Conservation (phyloP, 768 basidiomycete species). For the Leccinum obscurum region DNA sequence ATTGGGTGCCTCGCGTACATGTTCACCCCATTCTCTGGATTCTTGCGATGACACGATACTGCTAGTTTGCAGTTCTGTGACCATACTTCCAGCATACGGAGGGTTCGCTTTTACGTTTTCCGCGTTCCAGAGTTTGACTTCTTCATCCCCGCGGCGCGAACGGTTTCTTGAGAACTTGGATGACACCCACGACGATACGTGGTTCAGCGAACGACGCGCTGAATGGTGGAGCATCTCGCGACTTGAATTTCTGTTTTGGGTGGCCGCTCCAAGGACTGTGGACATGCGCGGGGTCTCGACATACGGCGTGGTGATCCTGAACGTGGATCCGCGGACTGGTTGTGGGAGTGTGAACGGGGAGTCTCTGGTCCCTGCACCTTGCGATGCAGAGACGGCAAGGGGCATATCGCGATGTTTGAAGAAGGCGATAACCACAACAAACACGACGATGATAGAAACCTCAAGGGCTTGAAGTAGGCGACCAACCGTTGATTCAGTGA, state of each 20-base stretch:
- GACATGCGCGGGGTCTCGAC: constrained; percentile 31
- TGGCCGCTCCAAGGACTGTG: constrained; percentile 8
- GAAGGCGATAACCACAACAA: constrained; percentile 50
- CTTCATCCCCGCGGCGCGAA: constrained; percentile 25
- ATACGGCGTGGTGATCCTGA: constrained; percentile 23
- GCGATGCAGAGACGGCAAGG: not conserved
- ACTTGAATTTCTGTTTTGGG: constrained; percentile 9
- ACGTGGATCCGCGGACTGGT: constrained; percentile 27
- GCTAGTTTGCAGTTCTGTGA: not conserved
- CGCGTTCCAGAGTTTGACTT: constrained; percentile 35
- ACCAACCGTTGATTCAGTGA: constrained; percentile 70
- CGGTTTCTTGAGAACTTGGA: constrained; percentile 29
- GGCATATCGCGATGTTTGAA: constrained; percentile 19
- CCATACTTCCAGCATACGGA: constrained; percentile 3
- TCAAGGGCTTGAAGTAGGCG: constrained; percentile 65
- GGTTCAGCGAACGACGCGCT: constrained; percentile 24
- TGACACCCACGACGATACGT: constrained; percentile 43
- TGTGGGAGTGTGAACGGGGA: constrained; percentile 22
- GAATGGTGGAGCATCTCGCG: constrained; percentile 17
- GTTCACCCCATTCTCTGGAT: constrained; percentile 9
- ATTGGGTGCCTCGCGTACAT: constrained; percentile 7
- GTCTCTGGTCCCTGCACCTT: not conserved
- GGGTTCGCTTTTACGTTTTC: constrained; percentile 28
- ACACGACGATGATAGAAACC: constrained; percentile 61
- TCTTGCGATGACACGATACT: constrained; percentile 9